phyloP scores from a whole-genome alignment of 2,329 filamentous ascomycete species.

The Apiospora arundinis region DNA sequence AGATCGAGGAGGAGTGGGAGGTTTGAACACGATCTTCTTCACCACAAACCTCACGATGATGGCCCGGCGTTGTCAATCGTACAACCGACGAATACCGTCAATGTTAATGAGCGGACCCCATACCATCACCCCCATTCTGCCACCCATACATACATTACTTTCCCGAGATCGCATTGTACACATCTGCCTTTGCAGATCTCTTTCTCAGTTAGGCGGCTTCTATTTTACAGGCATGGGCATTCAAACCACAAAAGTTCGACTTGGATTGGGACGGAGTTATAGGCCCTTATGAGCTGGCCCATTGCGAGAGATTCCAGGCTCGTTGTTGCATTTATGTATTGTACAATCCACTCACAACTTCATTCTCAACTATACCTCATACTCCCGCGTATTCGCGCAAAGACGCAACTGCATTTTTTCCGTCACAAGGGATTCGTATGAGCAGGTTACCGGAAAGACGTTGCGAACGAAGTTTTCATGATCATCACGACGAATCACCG shows the following conservation, averaged over 20 bases:
- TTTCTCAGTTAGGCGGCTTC: background rate
- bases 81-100: background rate
- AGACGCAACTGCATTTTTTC: background rate
- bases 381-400: background rate
- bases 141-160: slow-evolving; percentile 1
- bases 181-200: slow-evolving; percentile 3
- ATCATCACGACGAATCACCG: background rate
- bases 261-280: slow-evolving; percentile 17
- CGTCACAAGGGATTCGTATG: background rate
- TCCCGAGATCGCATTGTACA: slow-evolving; percentile 10
- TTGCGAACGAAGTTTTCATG: background rate
- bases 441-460: background rate
- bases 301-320: slow-evolving; percentile 8
- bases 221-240: slow-evolving; percentile 17
- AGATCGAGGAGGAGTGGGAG: slow-evolving; percentile 43
- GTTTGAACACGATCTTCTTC: slow-evolving; percentile 32
- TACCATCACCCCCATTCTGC: slow-evolving; percentile 6
- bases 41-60: background rate
- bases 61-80: background rate
- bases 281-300: slow-evolving; percentile 14
- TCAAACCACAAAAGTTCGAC: slow-evolving; percentile 17
- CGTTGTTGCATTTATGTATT: slow-evolving; percentile 12
- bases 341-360: background rate
- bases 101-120: background rate
- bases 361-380: slow-evolving; percentile 3